Evolutionary conservation across 78 protist species (phyloP).

Genomic region (Planoprotostelium fungivorum): DNA sequence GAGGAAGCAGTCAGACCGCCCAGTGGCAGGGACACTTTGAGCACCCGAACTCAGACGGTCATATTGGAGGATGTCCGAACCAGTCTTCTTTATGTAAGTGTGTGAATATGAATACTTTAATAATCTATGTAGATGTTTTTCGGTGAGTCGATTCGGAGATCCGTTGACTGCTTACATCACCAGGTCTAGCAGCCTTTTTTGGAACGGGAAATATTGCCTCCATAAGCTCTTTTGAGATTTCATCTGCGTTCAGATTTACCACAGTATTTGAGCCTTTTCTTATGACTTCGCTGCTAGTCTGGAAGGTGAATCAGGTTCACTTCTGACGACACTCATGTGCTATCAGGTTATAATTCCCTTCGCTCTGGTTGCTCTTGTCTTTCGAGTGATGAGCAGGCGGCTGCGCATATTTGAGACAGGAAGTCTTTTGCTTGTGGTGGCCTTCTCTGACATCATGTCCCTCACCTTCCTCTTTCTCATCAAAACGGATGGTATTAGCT

Average conservation of each 20-base stretch:
- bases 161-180: slow-evolving; percentile 27
- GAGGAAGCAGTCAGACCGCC: slow-evolving; percentile 12
- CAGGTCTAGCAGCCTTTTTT: slow-evolving; percentile 74
- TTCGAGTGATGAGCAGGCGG: slow-evolving; percentile 27
- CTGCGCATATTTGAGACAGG: slow-evolving; percentile 28
- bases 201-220: slow-evolving; percentile 92
- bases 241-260: slow-evolving; percentile 56
- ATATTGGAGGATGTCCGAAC: slow-evolving; percentile 53
- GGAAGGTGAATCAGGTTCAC: slow-evolving; percentile 49
- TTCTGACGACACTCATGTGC: not conserved
- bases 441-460: slow-evolving; percentile 69
- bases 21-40: not conserved
- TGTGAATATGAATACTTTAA: no score
- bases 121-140: not conserved
- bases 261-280: slow-evolving; percentile 71
- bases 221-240: slow-evolving; percentile 67
- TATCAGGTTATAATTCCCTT: slow-evolving; percentile 50
- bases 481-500: slow-evolving; percentile 69
- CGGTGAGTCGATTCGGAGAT: no score
- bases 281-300: slow-evolving; percentile 61
- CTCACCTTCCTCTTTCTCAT: slow-evolving; percentile 85
- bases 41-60: slow-evolving; percentile 1
- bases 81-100: slow-evolving; percentile 59
- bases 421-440: slow-evolving; percentile 54
- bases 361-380: slow-evolving; percentile 34